Percentiles rank a stretch among this genome's conserved stretches.
Evolutionary conservation across 2,329 filamentous ascomycete genomes (phyloP).

Genomic region (Dactylellina leptospora): DNA sequence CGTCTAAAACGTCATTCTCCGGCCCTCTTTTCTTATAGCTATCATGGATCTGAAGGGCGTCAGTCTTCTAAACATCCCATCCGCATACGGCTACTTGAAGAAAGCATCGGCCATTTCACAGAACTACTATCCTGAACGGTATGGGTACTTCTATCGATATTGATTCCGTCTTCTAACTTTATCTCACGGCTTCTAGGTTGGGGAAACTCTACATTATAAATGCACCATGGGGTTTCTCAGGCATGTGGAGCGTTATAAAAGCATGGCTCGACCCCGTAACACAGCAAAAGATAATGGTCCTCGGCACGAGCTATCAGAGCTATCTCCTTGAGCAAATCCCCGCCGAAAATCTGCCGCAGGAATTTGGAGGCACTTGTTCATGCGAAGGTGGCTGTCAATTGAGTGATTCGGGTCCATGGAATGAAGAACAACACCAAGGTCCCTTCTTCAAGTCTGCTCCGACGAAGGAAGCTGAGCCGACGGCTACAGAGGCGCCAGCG

Average conservation of each 20-base stretch:
- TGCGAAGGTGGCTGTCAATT: conserved; percentile 84
- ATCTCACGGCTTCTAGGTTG: too few species aligned
- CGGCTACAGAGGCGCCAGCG: conserved; percentile 2
- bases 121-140: conserved; percentile 97
- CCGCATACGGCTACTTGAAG: conserved; percentile 87
- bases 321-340: conserved; percentile 86
- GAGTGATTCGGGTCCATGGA: conserved; percentile 92
- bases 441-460: conserved; percentile 61
- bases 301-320: conserved; percentile 81
- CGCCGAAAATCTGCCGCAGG: conserved; percentile 85
- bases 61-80: conserved; percentile 78
- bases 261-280: conserved; percentile 96
- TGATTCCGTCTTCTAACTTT: too few species aligned
- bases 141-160: neutral
- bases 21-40: conserved; percentile 58
- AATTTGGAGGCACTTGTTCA: conserved; percentile 83
- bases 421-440: conserved; percentile 73
- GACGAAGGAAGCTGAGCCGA: conserved; percentile 14
- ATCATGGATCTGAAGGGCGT: conserved; percentile 99
- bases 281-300: conserved; percentile 88
- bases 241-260: conserved; percentile 86
- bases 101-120: conserved; percentile 89
- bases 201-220: conserved; percentile 98
- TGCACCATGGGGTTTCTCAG: conserved; percentile 92
- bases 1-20: neutral